Evolutionary conservation across 2,329 filamentous ascomycete species (phyloP).

Genomic region (Diplodia scrobiculata): DNA sequence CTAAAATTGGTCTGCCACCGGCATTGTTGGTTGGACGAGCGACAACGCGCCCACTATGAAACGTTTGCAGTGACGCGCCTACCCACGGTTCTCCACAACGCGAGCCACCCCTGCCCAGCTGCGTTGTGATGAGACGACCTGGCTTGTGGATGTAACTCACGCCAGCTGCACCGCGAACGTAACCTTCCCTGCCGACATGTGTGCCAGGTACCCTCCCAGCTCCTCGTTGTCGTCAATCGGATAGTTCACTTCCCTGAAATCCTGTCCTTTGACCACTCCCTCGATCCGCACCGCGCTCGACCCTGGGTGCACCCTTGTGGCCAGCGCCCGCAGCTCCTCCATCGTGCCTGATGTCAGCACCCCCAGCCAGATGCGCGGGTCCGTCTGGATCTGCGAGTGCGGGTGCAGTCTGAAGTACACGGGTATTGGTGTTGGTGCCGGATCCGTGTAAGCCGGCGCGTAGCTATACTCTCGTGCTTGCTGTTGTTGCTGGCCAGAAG

Average conservation of each 20-base stretch:
- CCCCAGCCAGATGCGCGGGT: constrained; percentile 64
- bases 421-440: constrained; percentile 47
- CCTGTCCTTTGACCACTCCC: constrained; percentile 61
- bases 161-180: constrained; percentile 52
- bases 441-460: constrained; percentile 29
- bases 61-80: constrained; percentile 10
- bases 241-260: constrained; percentile 57
- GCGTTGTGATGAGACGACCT: constrained; percentile 13
- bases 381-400: constrained; percentile 58
- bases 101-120: constrained; percentile 17
- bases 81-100: constrained; percentile 12
- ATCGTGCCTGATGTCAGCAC: constrained; percentile 62
- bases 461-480: constrained; percentile 18
- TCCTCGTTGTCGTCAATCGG: constrained; percentile 62
- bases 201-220: constrained; percentile 69
- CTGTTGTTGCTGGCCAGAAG: constrained; percentile 19
- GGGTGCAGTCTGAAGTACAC: constrained; percentile 71
- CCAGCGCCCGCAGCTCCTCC: constrained; percentile 63
- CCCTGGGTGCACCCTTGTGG: constrained; percentile 63
- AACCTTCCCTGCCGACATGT: constrained; percentile 60
- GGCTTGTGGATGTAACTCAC: constrained; percentile 18
- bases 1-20: neutral
- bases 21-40: neutral
- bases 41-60: neutral
- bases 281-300: constrained; percentile 65